A percentile compares a stretch with the other conserved stretches of the same genome.
Evolutionary conservation across 192 early-diverging fungal genomes (phyloP).

Genomic region (Backusella circina): DNA sequence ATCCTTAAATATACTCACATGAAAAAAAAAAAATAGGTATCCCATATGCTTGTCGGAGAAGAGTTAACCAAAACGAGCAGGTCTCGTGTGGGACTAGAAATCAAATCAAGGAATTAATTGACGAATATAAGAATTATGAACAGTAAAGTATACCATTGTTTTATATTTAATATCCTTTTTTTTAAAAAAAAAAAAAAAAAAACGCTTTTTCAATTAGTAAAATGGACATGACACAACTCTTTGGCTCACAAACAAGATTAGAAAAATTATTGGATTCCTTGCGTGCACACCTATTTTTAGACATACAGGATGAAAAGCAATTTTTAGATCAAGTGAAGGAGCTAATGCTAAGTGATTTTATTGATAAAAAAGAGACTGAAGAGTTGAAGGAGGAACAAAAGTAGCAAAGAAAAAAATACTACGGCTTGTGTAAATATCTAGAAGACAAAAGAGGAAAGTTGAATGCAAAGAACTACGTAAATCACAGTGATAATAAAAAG

Average conservation of each 20-base stretch:
- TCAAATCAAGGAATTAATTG: constrained; percentile 52
- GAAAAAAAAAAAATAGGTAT: constrained; percentile 39
- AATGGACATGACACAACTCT: constrained; percentile 54
- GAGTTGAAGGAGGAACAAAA: neutral
- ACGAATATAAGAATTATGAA: constrained; percentile 56
- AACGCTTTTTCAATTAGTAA: constrained; percentile 29
- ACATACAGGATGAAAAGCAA: constrained; percentile 23
- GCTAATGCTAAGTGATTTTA: constrained; percentile 33
- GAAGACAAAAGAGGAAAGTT: too few species aligned
- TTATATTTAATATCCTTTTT: neutral
- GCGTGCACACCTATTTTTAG: constrained; percentile 42
- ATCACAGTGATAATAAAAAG: too few species aligned
- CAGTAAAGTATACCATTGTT: constrained; percentile 38
- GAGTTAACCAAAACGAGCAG: constrained; percentile 42
- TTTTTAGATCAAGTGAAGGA: constrained; percentile 42
- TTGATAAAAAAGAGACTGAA: neutral
- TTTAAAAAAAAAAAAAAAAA: too few species aligned
- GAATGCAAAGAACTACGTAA: too few species aligned
- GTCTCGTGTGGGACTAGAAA: constrained; percentile 48
- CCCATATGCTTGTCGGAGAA: constrained; percentile 51
- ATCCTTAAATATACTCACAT: neutral
- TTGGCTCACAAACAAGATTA: constrained; percentile 48
- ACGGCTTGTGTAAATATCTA: neutral
- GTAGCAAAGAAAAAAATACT: neutral
- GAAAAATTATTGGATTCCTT: constrained; percentile 62